Base-by-base conservation (phyloP, 1,284 basidiomycete species). In the Takashimella tepidaria region DNA sequence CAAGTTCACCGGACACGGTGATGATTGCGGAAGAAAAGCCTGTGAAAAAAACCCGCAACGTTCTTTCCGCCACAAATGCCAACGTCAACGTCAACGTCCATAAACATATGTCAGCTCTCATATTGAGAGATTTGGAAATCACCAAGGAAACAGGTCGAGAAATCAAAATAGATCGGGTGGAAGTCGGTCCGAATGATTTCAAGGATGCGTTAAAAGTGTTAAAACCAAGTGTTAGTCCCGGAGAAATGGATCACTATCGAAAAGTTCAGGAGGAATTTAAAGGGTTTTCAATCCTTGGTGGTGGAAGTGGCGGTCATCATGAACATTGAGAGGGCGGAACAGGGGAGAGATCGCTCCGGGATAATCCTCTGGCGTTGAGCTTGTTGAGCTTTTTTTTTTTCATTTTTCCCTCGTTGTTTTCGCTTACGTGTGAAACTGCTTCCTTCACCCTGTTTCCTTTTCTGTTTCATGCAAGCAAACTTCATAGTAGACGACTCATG, bases 161-260 rank as follows among this genome's bases (percentile, higher is more conserved):
- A 16, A 37, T 37, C 31, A 37, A 16, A 16, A 16, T 37, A 16
- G 31, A 37, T 37, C 31, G 31, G 31, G 59, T 97, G 3, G 77
- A 85, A 11, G 89, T 98, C 3, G 81, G 80, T 3, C 76, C 79
- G 57, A 76, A 75, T 12, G 92, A 97, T 73, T 98, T 98, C 73
- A 77, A 83, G 37, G 72, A 73, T 12, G 93, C 96, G 6, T 77
- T 98, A 27, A 64, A 75, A 1, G 84, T 86, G 60, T 79, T 98
- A 2, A 81, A 88, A 10, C 92, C 96, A 3, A 92, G 88, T 68
- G 91, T 99, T 8, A 92, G 86, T 64, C 81, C 86, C 57, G 83
- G 83, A 25, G 96, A 98, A 72, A 87, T 98, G 85, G 82, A 82
- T 6, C 89, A 95, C 69, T 98, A 98, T 73, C 79, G 80, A 24